phyloP scores from a whole-genome alignment of 2,329 filamentous ascomycete species.

The Diaporthe humulicola region DNA sequence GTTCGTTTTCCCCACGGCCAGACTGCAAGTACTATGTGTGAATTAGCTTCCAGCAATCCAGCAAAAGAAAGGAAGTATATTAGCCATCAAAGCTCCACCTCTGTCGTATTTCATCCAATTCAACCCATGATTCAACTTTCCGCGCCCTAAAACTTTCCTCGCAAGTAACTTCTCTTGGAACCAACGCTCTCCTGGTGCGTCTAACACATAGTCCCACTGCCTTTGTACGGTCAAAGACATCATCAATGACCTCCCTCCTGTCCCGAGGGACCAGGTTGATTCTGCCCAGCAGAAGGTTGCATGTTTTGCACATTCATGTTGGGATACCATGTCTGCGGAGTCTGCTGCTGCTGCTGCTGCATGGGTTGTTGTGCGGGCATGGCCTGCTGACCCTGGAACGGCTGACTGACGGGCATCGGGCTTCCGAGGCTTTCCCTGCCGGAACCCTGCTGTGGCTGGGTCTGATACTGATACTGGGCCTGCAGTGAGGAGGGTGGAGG shows the following conservation, averaged over 20 bases:
- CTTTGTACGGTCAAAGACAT: not conserved
- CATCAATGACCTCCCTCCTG: not conserved
- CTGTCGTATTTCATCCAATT: too few species aligned
- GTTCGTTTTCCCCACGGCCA: too few species aligned
- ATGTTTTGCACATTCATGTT: not conserved
- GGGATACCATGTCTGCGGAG: not conserved
- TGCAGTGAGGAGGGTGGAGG: not conserved
- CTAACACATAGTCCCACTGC: not conserved
- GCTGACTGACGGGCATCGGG: not conserved
- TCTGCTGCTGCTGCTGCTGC: not conserved
- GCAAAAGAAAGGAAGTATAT: too few species aligned
- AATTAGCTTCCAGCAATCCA: too few species aligned
- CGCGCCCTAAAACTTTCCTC: too few species aligned
- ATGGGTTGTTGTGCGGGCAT: not conserved
- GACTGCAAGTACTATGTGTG: too few species aligned
- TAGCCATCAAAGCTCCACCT: too few species aligned
- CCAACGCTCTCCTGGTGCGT: too few species aligned
- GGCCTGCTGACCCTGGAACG: not conserved
- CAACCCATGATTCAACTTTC: too few species aligned
- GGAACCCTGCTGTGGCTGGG: not conserved
- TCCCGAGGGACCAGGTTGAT: not conserved
- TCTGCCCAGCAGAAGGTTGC: not conserved
- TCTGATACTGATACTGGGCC: not conserved
- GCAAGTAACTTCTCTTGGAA: too few species aligned
- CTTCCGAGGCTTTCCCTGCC: not conserved